Evolutionary conservation across 371 early-diverging fungal species (phyloP), one percentile per base, ranked within the genome.

Genomic region (Lichtheimia hyalospora): DNA sequence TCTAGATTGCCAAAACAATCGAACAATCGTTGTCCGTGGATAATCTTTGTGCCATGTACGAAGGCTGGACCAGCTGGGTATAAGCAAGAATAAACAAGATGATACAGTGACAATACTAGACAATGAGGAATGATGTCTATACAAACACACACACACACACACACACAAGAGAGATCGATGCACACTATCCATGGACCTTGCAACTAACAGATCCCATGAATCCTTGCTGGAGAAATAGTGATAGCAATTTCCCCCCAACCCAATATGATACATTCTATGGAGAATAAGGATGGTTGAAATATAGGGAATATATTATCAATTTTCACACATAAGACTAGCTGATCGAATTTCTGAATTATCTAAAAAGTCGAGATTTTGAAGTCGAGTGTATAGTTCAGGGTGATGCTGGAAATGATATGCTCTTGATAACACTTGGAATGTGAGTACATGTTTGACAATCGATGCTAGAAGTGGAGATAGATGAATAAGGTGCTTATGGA

Each of bases 41-140:
- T 62, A 84, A 87, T 71, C 67, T 84, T 10, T 82, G 84, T 61
- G 66, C 76, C 52, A 81, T 83, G 86, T 84, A 79, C 55, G 81
- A 80, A 70, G 81, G 81, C 15, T 79, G 64, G 85, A 87, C 70
- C 66, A 91, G 75, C 64, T 94, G 67, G 81, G 84, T 65, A 7
- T 79, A 65, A 34, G 10, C 34, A 34, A 34, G 34, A 34, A 8
- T 2, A 10, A 34, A 8, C 34, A 34, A 34, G 34, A 34, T 8
- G 34, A 10, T 34, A 25, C 25, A 3, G 6, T 34, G 34, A 34
- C 34, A 34, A 34, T 2, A n/a, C n/a, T n/a, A 34, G 1, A 34
- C 34, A 34, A 34, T 34, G 34, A 34, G 34, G 34, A 34, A 34
- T 34, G 34, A 34, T 34, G 34, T 8, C 34, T 34, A 34, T 8